Percentiles rank a stretch among this genome's conserved stretches.
Conservation (phyloP, 352 stramenopile species). For the Phytopythium delawarense region DNA sequence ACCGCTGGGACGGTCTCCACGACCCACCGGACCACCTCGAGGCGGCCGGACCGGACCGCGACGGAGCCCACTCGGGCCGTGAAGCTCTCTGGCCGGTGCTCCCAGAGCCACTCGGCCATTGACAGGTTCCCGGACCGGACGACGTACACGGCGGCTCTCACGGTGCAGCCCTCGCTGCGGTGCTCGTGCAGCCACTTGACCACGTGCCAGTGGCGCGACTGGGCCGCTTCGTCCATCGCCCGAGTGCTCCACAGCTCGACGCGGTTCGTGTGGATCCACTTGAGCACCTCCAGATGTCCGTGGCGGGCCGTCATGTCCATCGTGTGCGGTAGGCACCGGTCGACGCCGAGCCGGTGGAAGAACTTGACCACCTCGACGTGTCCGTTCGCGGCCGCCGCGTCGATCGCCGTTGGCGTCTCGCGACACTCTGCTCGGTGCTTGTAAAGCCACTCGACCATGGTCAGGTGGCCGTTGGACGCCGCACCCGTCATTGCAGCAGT, state of each 20-base stretch:
- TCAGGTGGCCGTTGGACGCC: conserved; percentile 24
- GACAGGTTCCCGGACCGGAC: conserved; percentile 2
- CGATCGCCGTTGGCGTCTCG: conserved; percentile 20
- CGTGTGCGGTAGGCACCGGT: conserved; percentile 25
- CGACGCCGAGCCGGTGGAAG: conserved; percentile 15
- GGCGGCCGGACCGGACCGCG: conserved; percentile 14
- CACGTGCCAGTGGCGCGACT: conserved; percentile 24
- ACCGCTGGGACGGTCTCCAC: conserved; percentile 10
- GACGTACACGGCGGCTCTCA: conserved; percentile 29
- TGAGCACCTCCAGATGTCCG: conserved; percentile 20
- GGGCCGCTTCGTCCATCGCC: conserved; percentile 25
- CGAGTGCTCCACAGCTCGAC: conserved; percentile 24
- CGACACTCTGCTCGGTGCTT: conserved; percentile 20
- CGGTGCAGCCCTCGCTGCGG: conserved; percentile 23
- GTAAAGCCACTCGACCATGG: conserved; percentile 31
- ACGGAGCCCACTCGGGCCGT: conserved; percentile 23
- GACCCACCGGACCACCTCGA: conserved; percentile 19
- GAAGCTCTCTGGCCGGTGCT: conserved; percentile 23
- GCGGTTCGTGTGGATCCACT: conserved; percentile 30
- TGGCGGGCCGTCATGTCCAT: conserved; percentile 18
- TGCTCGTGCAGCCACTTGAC: conserved; percentile 39
- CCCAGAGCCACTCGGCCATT: conserved; percentile 25
- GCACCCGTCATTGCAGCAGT: conserved; percentile 22
- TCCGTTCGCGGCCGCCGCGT: conserved; percentile 24
- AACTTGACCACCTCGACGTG: conserved; percentile 27